Conservation (phyloP, 805 yeast genomes). For the Hanseniaspora valbyensis region DNA sequence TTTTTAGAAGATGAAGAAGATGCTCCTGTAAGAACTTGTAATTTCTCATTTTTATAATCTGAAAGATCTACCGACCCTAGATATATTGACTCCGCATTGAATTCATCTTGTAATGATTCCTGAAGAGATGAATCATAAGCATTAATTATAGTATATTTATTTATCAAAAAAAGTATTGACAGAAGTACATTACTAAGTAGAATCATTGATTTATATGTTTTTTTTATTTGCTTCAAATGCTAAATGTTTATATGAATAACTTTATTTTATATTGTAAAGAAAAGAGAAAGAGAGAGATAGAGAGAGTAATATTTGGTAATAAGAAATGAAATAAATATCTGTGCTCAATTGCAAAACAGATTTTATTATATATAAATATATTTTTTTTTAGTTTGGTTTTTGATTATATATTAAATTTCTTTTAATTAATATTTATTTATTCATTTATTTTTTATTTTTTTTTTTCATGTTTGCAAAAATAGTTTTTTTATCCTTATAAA, state of each 20-base stretch:
- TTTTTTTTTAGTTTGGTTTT: too few relatives aligned
- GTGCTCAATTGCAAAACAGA: too few relatives aligned
- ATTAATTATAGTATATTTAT: neutral
- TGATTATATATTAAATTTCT: neutral
- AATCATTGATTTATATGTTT: neutral
- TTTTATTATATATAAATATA: too few relatives aligned
- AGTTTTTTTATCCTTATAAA: neutral
- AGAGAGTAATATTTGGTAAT: too few relatives aligned
- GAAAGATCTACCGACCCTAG: conserved; percentile 9
- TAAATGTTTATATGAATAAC: too few relatives aligned
- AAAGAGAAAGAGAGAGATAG: too few relatives aligned
- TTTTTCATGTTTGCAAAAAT: neutral
- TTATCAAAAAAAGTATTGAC: neutral
- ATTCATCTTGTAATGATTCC: neutral
- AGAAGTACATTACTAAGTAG: neutral
- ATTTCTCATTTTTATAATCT: conserved; percentile 1
- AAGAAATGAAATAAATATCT: too few relatives aligned
- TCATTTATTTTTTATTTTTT: too few relatives aligned
- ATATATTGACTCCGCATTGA: neutral
- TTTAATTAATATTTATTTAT: too few relatives aligned
- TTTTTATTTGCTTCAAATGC: too few relatives aligned
- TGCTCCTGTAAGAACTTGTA: conserved; percentile 1
- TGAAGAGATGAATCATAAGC: neutral
- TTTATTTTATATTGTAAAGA: too few relatives aligned
- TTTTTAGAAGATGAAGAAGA: neutral